Evolutionary conservation across 352 stramenopile species (phyloP), one percentile per base, ranked within the genome.

Genomic region (Thalassiosira hispida): DNA sequence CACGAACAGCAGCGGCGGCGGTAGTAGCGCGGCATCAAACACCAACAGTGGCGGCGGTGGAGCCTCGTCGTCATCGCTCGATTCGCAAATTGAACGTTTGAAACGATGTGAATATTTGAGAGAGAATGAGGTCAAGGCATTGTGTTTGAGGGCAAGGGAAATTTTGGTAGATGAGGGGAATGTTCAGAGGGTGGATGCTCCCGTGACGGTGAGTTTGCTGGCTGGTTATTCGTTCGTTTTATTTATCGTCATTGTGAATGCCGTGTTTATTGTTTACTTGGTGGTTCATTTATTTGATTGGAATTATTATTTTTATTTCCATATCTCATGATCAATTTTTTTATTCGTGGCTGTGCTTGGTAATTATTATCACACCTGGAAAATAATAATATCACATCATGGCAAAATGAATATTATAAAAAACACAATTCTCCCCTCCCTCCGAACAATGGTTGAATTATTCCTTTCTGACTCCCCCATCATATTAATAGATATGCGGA

Each of bases 141-240:
- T 99, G 35, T 99, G 97, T 88, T 91, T 98, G 78, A 97, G 98
- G 79, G 97, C 97, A 18, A 88, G 96, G 67, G 97, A 99, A 90
- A 99, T 99, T 84, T 92, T 99, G 40, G 96, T 99, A 22, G 97
- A 99, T 73, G 98, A 99, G 89, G 97, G 93, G 80, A 99, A 99
- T 88, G 97, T 99, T n/a, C 96, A 99, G 91, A 92, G 95, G 47
- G 98, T 99, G 29, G 96, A 99, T 86, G 96, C 97, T 38, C 98
- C 97, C 16, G 97, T 99, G 18, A 99, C 97, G 67, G 96, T 99
- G 92, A 79, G 95, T 90, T 22, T n/a, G n/a, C n/a, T n/a, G n/a
- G n/a, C n/a, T n/a, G n/a, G n/a, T n/a, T n/a, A n/a, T n/a, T n/a
- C n/a, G n/a, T n/a, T n/a, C n/a, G n/a, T n/a, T n/a, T n/a, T n/a